Base-by-base conservation (phyloP, 2,329 filamentous ascomycete species). In the Pyrenophora teres region DNA sequence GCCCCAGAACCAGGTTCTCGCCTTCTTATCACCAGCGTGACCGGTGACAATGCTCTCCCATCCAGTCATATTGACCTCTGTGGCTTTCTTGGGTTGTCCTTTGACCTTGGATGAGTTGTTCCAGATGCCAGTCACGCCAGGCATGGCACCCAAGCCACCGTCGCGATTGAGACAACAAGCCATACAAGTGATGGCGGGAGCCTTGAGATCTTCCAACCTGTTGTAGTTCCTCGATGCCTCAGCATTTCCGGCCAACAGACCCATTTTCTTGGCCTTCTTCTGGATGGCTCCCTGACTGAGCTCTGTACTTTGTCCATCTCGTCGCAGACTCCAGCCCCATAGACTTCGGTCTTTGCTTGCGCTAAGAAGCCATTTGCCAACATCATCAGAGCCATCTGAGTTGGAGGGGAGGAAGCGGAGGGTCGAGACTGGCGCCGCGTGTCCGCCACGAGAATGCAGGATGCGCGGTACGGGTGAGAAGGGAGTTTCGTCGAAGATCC, bases 31-130 rank as follows among this genome's bases (percentile, higher is more conserved):
- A 44, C 88, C 85, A 67, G 87, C 87, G 70, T 99, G 95, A 8
- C 92, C 93, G 3, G 94, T 99, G 2, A 99, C 85, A 6, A 99
- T 87, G 68, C 93, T 97, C 74, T 99, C 95, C 94, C 94, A 99
- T 1, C 94, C 94, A 2, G 92, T 96, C 78, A 86, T 86, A 40
- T 86, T 83, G 64, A 87, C 89, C 50, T 86, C 80, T 61, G 91
- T 87, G 2, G 88, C 86, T 72, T 92, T 87, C 72, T 91, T 87
- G 47, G 69, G 64, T n/a, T 76, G 68, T 51, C 82, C 84, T 49
- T 86, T 84, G 21, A 80, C 78, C 63, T 85, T 84, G 1, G 67
- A 72, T 2, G 83, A 83, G 71, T 92, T 92, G 59, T 91, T 87
- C 93, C 93, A 97, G 50, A 96, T 85, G 3, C 86, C 81, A 40